These are phyloP conservation scores for Hemileccinum rubropunctum DNA, from an alignment of 768 basidiomycete genomes.

Conservation along the genomic window DNA sequence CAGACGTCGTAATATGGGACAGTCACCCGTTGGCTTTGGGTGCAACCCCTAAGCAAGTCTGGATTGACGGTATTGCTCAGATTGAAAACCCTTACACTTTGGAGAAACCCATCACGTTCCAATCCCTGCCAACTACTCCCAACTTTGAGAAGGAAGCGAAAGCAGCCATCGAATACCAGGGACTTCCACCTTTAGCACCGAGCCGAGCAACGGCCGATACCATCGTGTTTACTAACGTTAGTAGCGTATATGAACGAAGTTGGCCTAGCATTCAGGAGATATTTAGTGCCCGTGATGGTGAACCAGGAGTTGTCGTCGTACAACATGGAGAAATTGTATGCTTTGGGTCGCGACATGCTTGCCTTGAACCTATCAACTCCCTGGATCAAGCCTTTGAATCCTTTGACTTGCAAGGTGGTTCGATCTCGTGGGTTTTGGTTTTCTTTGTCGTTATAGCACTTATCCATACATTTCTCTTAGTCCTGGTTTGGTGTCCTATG, in stretches of 20 bases:
- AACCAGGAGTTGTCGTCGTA: slow-evolving; percentile 47
- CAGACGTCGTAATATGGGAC: slow-evolving; percentile 75
- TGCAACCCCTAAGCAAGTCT: slow-evolving; percentile 78
- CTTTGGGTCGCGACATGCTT: slow-evolving; percentile 35
- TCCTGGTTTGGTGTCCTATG: slow-evolving; percentile 43
- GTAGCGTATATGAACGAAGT: slow-evolving; percentile 42
- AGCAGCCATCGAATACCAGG: slow-evolving; percentile 60
- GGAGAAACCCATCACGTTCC: slow-evolving; percentile 53
- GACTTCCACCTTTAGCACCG: slow-evolving; percentile 63
- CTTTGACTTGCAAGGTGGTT: slow-evolving; percentile 66
- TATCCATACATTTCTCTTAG: slow-evolving; percentile 27
- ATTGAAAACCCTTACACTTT: slow-evolving; percentile 44
- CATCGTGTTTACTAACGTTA: slow-evolving; percentile 67
- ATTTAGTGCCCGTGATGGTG: slow-evolving; percentile 11
- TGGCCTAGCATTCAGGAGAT: slow-evolving; percentile 23
- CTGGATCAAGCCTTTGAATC: slow-evolving; percentile 29
- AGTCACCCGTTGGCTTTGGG: slow-evolving; percentile 76
- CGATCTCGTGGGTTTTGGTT: slow-evolving; percentile 43
- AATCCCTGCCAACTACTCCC: slow-evolving; percentile 52
- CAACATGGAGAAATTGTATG: slow-evolving; percentile 54
- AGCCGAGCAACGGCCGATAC: slow-evolving; percentile 34
- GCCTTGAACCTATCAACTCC: slow-evolving; percentile 15
- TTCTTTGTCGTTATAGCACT: slow-evolving; percentile 9
- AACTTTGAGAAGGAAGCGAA: slow-evolving; percentile 64
- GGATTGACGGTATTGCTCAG: slow-evolving; percentile 83